Evolutionary conservation across 352 stramenopile genomes (phyloP), one percentile per base, ranked within the genome.

Genomic region (Phytopythium litorale): DNA sequence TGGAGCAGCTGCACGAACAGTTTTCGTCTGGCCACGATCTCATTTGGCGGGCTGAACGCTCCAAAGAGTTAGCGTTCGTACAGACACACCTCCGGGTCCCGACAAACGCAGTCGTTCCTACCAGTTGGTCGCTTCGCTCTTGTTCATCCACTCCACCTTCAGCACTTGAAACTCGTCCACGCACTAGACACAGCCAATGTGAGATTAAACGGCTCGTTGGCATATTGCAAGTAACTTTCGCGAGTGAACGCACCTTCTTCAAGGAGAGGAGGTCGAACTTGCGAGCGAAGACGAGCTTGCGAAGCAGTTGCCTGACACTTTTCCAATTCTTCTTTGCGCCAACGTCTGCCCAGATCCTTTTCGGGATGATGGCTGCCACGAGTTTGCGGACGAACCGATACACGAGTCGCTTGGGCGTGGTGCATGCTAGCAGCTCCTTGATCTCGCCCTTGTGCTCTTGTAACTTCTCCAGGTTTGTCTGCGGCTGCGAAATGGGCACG

Each of bases 181-280:
- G 53, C 65, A 83, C 72, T 81, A 51, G 25, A 62, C 21, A 59
- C 13, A 33, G 32, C 37, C 4, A 25, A 43, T 46, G 23, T 35
- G n/a, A 54, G 5, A 8, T 30, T 7, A 45, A 45, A 32, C 3
- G 35, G 9, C 1, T 51, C 3, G 13, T 13, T 52, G 23, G 7
- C 3, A 3, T 7, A 28, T 7, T 28, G 8, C 13, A 46, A 21
- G 5, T 48, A 32, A 18, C 23, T 46, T 46, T 55, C 13, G 40
- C 21, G 1, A 12, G 9, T 38, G 1, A 42, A 62, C 51, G 37
- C 66, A 88, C 82, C 70, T 83, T 79, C 49, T 81, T 74, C 7
- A 89, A 40, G 12, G 75, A 80, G 11, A 91, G 61, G 8, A 78
- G 55, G 43, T 89, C 82, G 52, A 81, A 88, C 38, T 88, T 88